Conservation (phyloP, 1,139 yeast genomes). For the Kodamaea sp. region DNA sequence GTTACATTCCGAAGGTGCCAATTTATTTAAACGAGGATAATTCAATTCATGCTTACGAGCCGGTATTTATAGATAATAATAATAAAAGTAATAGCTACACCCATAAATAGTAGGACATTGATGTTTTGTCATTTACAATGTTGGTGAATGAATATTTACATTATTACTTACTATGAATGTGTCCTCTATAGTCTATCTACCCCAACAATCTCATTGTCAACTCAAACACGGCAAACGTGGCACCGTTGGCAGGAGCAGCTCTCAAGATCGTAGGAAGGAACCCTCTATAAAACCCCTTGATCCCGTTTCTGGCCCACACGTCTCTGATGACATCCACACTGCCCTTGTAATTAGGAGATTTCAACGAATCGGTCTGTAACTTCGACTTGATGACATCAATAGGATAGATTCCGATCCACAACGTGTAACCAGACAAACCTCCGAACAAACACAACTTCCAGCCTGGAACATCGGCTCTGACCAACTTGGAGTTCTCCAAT, state of each 20-base stretch:
- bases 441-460: constrained; percentile 82
- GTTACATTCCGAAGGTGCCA: constrained; percentile 15
- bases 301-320: constrained; percentile 57
- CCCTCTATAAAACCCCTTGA: constrained; percentile 82
- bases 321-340: constrained; percentile 57
- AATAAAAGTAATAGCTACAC: too few species aligned
- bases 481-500: constrained; percentile 36
- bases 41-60: constrained; percentile 1
- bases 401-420: constrained; percentile 84
- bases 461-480: constrained; percentile 74
- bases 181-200: constrained; percentile 15
- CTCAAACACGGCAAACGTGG: constrained; percentile 91
- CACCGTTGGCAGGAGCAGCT: constrained; percentile 97
- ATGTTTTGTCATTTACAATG: too few species aligned
- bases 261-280: constrained; percentile 86
- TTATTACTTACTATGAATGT: too few species aligned
- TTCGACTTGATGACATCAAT: constrained; percentile 84
- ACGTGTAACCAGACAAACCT: constrained; percentile 81
- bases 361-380: constrained; percentile 76
- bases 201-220: constrained; percentile 69
- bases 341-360: constrained; percentile 48
- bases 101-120: too few species aligned
- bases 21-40: constrained; percentile 9
- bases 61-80: background rate
- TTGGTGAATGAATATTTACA: too few species aligned